These are phyloP conservation scores for Ophiorrhiza pumila DNA, from an alignment of 257 asterid species.

Conservation along the genomic window DNA sequence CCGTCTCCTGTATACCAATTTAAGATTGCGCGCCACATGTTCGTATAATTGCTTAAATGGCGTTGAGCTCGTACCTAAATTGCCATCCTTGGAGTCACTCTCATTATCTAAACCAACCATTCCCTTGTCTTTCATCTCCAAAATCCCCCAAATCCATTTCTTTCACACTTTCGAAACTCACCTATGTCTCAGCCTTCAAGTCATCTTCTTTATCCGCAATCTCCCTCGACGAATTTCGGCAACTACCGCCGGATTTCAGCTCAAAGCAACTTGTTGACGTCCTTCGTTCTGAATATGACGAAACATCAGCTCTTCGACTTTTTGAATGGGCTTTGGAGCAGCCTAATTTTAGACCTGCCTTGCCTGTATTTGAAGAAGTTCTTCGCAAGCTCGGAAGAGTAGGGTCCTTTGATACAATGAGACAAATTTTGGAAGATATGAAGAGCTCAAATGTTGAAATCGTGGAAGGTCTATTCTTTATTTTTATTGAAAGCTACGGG, in stretches of 20 bases:
- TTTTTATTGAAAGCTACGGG: slow-evolving; percentile 62
- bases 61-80: slow-evolving; percentile 56
- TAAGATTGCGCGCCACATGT: slow-evolving; percentile 28
- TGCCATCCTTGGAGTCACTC: slow-evolving; percentile 43
- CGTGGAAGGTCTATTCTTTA: slow-evolving; percentile 57
- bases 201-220: slow-evolving; percentile 38
- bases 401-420: slow-evolving; percentile 62
- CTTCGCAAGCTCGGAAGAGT: slow-evolving; percentile 58
- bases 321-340: slow-evolving; percentile 72
- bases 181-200: slow-evolving; percentile 27
- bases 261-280: slow-evolving; percentile 59
- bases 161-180: slow-evolving; percentile 15
- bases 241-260: slow-evolving; percentile 57
- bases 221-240: slow-evolving; percentile 14
- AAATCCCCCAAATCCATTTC: slow-evolving; percentile 28
- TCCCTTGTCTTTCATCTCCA: slow-evolving; percentile 23
- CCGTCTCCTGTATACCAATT: too few species aligned
- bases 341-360: slow-evolving; percentile 60
- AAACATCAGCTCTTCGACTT: slow-evolving; percentile 51
- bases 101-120: slow-evolving; percentile 24
- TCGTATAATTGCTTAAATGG: slow-evolving; percentile 66
- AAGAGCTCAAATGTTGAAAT: slow-evolving; percentile 42
- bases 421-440: slow-evolving; percentile 53
- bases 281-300: slow-evolving; percentile 61
- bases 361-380: slow-evolving; percentile 62